Evolutionary conservation across 2,329 filamentous ascomycete species (phyloP), one percentile per base, ranked within the genome.

Genomic region (Chaetomiaceae sp.): DNA sequence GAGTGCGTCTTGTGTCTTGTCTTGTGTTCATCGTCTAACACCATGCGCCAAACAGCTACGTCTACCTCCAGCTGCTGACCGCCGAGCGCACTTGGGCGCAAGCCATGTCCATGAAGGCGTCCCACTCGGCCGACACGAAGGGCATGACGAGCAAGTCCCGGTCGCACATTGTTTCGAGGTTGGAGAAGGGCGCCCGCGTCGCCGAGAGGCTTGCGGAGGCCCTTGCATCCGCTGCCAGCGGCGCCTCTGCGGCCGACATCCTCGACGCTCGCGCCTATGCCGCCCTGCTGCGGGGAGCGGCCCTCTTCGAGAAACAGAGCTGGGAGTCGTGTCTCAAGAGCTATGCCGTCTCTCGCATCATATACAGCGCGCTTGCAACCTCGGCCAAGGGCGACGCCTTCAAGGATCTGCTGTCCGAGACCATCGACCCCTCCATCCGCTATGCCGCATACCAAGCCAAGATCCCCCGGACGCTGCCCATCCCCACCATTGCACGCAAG

Each of bases 41-140:
- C 8, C 25, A 14, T n/a, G 17, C 12, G 20, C 25, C 40, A 31
- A 60, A 1, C 40, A 95, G 89, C 68, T 88, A 84, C 70, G 80
- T 85, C 43, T 78, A 86, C 59, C 76, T 96, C n/a, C 76, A 92
- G 27, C 77, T 99, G 50, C 82, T 96, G 63, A 87, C 83, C 34
- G 84, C 91, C 54, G 93, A 99, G 73, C 82, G 93, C 57, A 89
- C 91, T 45, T 97, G 90, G 89, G 92, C 93, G 33, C 86, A 96
- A 68, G 92, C 91, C 51, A 95, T 97, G 90, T 83, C 87, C 65
- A 89, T 96, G 78, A 96, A 95, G 70, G 81, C 89, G 4, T 75
- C 82, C 17, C 89, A 95, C 66, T 81, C 87, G 34, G 79, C 87
- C 60, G 89, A 93, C 61, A 83, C 85, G 54, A 87, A 89, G 67